phyloP scores from a whole-genome alignment of 2,329 filamentous ascomycete species.

The Penicillium occitanis region DNA sequence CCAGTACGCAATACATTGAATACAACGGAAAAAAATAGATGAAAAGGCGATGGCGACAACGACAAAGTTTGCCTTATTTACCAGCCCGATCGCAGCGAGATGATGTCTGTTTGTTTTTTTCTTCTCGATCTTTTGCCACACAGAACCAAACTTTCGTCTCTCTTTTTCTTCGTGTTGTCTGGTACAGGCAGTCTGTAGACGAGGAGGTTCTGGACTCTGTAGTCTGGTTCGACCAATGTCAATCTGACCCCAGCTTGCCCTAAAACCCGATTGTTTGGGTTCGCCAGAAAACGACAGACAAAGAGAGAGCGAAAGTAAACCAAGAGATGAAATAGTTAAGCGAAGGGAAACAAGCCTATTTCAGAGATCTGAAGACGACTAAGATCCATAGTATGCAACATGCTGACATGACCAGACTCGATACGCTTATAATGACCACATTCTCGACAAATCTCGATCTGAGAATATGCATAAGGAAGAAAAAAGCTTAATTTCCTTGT shows the following conservation, averaged over 20 bases:
- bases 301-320: not conserved
- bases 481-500: not conserved
- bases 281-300: not conserved
- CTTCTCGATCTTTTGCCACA: conserved; percentile 3
- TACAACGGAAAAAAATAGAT: not conserved
- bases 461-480: conserved; percentile 9
- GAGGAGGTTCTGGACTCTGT: not conserved
- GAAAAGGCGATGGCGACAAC: not conserved
- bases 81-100: not conserved
- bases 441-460: not conserved
- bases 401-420: not conserved
- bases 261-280: not conserved
- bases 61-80: not conserved
- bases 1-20: not conserved
- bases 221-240: conserved; percentile 14
- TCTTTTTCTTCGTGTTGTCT: not conserved
- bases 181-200: not conserved
- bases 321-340: not conserved
- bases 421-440: not conserved
- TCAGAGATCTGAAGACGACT: not conserved
- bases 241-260: conserved; percentile 21
- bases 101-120: not conserved
- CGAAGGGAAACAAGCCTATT: not conserved
- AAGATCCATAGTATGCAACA: not conserved
- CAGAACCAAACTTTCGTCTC: not conserved